Evolutionary conservation across 2,329 filamentous ascomycete genomes (phyloP), one percentile per base, ranked within the genome.

Genomic region (Incumbomyces lentus): DNA sequence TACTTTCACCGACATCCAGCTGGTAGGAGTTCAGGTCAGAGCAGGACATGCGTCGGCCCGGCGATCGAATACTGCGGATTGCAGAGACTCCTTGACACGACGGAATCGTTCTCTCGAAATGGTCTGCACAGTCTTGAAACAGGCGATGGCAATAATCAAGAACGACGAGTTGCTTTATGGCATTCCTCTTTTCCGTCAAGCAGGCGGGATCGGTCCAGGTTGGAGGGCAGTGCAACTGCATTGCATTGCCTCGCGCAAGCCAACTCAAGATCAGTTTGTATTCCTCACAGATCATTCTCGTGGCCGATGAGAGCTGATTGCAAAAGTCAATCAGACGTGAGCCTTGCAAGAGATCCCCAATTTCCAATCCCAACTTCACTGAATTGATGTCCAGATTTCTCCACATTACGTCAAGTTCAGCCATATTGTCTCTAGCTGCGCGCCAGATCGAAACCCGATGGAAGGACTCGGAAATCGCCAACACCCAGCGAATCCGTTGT

Each of bases 401-500:
- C 11, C 38, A 11, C 29, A 42, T n/a, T 42, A 3, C 8, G 26
- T 33, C 29, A 14, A 17, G 16, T 19, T 33, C 40, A 8, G 18
- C 26, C 12, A 14, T 22, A 7, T 17, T n/a, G 29, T 42, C 26
- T 42, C 40, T n/a, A 5, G 19, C 30, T 8, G 22, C 22, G 2
- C 40, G 40, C 40, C 40, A 42, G 3, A 33, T 42, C 8, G 29
- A 32, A n/a, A 30, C 14, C 3, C 32, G 17, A 26, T 16, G 12
- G 17, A 33, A 42, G 17, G 40, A 42, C 8, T 16, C 40, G 11
- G 40, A 32, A 10, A 42, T 42, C 6, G 40, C 40, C 8, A 30
- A 32, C 40, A 42, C 32, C 40, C 40, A 42, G 4, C 40, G 40
- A 7, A 18, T 26, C 14, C 40, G 40, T 33, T 33, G 26, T n/a